Evolutionary conservation across 352 stramenopile genomes (phyloP), one percentile per base, ranked within the genome.

Genomic region (Globisporangium paroecandrum): DNA sequence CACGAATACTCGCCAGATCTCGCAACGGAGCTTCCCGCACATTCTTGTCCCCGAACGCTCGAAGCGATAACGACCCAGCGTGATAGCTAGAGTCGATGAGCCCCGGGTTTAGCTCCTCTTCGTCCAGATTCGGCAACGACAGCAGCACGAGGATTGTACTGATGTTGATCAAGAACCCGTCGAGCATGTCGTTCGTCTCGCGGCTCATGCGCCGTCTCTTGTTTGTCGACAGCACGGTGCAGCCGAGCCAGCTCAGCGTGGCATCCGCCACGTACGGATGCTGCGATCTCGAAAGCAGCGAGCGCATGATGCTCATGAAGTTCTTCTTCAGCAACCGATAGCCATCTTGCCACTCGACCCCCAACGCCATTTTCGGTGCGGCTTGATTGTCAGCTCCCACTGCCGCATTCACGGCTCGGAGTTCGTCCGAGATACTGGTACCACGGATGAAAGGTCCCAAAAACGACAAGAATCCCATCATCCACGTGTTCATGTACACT

Each of bases 131-230:
- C n/a, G 74, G 71, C 1, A 85, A 62, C 12, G 76, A 72, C 20
- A 82, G 60, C 29, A 76, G 65, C 2, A 90, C 75, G 6, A 91
- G 63, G 49, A 81, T 79, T 2, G 75, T 75, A 2, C 69, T 82
- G 47, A 93, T 59, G 68, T 93, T 93, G 36, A 89, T 77, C 54
- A 93, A 67, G 36, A 91, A 82, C 1, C 85, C 85, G 58, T 93
- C 85, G 51, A 89, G 71, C 24, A 77, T 69, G 62, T 90, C 79
- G 47, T 82, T 77, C 25, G 66, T 73, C 55, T 84, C 75, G 36
- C 78, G 80, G 41, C 75, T 82, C 64, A 87, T 74, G 13, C 78
- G 77, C 6, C 77, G 70, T 58, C 75, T 77, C n/a, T 76, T 73
- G 65, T 82, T 76, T n/a, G 76, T 76, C 9, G 77, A 79, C 60